Evolutionary conservation across 805 yeast genomes (phyloP).

Genomic region (Alloascoidea hylecoeti): DNA sequence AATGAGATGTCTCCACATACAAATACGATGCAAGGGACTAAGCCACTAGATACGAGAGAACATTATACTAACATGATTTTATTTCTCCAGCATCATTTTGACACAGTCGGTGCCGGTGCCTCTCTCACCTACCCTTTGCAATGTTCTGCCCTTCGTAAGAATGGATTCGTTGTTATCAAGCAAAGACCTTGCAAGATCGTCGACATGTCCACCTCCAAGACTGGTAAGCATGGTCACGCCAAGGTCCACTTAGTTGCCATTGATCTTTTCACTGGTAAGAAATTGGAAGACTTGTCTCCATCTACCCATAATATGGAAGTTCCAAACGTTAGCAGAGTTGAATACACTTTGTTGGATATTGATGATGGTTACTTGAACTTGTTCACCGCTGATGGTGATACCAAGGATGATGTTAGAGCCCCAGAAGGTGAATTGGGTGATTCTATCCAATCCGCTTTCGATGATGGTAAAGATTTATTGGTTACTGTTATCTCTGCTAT

Average conservation of each 20-base stretch:
- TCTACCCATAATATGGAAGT: conserved; percentile 99
- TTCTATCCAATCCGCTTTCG: conserved; percentile 81
- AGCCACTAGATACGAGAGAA: too few relatives aligned
- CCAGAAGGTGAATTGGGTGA: conserved; percentile 99
- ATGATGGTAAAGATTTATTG: conserved; percentile 94
- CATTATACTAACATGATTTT: too few relatives aligned
- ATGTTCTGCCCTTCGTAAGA: conserved; percentile 99
- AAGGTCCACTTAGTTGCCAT: conserved; percentile 98
- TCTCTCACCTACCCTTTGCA: conserved; percentile 97
- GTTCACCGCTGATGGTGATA: conserved; percentile 95
- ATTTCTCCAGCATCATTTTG: conserved; percentile 71
- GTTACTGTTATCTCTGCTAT: conserved; percentile 96
- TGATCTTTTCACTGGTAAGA: conserved; percentile 98
- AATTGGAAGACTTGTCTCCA: conserved; percentile 99
- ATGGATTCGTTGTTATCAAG: conserved; percentile 97
- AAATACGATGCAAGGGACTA: too few relatives aligned
- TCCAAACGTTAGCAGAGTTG: conserved; percentile 92
- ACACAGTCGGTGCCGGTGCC: conserved; percentile 98
- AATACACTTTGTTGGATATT: conserved; percentile 77
- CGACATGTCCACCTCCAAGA: conserved; percentile 99
- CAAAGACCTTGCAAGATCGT: conserved; percentile 99
- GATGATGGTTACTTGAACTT: conserved; percentile 96
- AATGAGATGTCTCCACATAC: too few relatives aligned
- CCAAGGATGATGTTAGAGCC: conserved; percentile 97
- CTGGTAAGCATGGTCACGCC: conserved; percentile 99